phyloP scores from a whole-genome alignment of 139 green algal species.

The Micractinium conductrix region DNA sequence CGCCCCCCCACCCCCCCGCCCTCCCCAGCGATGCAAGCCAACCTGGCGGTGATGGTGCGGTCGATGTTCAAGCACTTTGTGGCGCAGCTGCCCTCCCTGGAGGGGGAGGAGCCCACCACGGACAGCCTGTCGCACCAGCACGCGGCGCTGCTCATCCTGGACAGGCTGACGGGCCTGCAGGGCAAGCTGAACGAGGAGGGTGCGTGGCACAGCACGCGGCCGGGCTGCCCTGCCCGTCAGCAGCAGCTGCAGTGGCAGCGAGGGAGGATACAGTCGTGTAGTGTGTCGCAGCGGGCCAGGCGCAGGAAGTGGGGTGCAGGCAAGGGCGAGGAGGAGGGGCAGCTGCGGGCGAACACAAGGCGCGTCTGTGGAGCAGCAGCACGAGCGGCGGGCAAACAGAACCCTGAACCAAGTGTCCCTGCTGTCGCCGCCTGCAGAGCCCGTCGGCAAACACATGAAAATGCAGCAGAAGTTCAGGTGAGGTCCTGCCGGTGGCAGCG shows the following conservation, averaged over 20 bases:
- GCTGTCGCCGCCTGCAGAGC: background rate
- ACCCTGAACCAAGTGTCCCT: background rate
- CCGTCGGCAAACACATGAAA: background rate
- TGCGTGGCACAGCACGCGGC: background rate
- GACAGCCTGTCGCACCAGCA: constrained; percentile 23
- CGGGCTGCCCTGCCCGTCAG: too few relatives aligned
- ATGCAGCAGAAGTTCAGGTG: background rate
- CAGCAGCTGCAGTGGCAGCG: too few relatives aligned
- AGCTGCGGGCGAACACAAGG: too few relatives aligned
- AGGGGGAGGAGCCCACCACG: background rate
- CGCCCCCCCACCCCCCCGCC: too few relatives aligned
- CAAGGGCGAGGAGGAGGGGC: background rate
- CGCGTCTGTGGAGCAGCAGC: background rate
- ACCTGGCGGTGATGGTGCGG: too few relatives aligned
- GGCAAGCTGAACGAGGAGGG: background rate
- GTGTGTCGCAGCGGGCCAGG: too few relatives aligned
- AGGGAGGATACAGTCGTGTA: background rate
- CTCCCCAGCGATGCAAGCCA: too few relatives aligned
- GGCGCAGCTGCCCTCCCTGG: background rate
- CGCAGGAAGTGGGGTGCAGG: background rate
- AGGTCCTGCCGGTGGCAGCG: too few relatives aligned
- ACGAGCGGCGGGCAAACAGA: background rate
- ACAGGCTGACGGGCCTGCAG: background rate
- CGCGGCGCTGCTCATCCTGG: constrained; percentile 21
- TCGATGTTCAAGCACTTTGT: too few relatives aligned